Evolutionary conservation across 306 rosid species (phyloP).

Genomic region (Arachis stenosperma): DNA sequence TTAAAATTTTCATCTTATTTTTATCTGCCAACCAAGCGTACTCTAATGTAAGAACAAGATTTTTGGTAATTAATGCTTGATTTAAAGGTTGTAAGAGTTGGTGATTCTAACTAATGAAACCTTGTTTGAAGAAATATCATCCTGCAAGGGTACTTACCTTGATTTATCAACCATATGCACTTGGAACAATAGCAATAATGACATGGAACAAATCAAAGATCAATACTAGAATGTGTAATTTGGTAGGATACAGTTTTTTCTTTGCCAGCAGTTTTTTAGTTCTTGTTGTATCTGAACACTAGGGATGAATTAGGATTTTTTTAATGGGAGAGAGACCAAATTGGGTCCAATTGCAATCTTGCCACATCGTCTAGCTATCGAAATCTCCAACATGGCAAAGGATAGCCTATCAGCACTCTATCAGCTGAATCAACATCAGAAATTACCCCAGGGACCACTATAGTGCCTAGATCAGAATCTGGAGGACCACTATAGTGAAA

Average conservation of each 20-base stretch:
- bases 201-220: slow-evolving; percentile 68
- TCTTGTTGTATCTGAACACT: slow-evolving; percentile 50
- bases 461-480: too few species aligned
- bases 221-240: slow-evolving; percentile 68
- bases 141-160: slow-evolving; percentile 83
- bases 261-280: slow-evolving; percentile 57
- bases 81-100: neutral
- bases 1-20: too few species aligned
- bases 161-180: slow-evolving; percentile 77
- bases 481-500: too few species aligned
- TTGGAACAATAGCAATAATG: slow-evolving; percentile 55
- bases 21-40: too few species aligned
- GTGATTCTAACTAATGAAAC: slow-evolving; percentile 30
- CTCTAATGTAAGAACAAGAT: neutral
- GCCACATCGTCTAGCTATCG: too few species aligned
- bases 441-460: too few species aligned
- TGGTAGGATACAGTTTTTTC: slow-evolving; percentile 68
- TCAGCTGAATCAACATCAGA: too few species aligned
- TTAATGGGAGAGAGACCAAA: too few species aligned
- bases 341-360: too few species aligned
- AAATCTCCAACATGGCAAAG: too few species aligned
- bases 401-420: too few species aligned
- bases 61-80: neutral
- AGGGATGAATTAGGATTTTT: too few species aligned
- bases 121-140: slow-evolving; percentile 65